Evolutionary conservation across 305 asterid genomes (phyloP).

Genomic region (Fraxinus xanthoxyloides): DNA sequence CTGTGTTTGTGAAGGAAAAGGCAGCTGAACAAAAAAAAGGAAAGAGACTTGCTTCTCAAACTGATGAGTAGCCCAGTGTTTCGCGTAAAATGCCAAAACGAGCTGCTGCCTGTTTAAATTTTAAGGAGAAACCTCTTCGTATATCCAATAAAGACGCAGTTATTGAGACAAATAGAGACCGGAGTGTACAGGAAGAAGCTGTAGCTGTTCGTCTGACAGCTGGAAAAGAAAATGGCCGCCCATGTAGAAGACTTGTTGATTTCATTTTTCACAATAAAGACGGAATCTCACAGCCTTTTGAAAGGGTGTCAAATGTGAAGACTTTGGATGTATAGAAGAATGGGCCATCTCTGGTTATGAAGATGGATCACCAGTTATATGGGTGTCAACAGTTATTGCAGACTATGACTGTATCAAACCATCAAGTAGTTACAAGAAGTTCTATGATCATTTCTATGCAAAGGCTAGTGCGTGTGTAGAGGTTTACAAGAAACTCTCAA

Average conservation of each 20-base stretch:
- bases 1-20: constrained; percentile 39
- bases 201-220: constrained; percentile 72
- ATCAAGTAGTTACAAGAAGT: constrained; percentile 66
- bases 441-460: constrained; percentile 73
- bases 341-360: constrained; percentile 98
- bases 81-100: constrained; percentile 82
- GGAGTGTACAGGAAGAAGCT: constrained; percentile 61
- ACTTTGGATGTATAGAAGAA: constrained; percentile 91
- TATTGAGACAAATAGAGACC: constrained; percentile 58
- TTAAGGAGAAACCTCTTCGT: constrained; percentile 62
- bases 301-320: constrained; percentile 72
- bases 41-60: constrained; percentile 50
- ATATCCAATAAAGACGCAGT: constrained; percentile 47
- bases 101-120: constrained; percentile 76
- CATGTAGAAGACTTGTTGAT: constrained; percentile 72
- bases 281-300: constrained; percentile 76
- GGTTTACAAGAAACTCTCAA: constrained; percentile 74
- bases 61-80: constrained; percentile 33
- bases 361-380: constrained; percentile 79
- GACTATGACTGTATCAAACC: constrained; percentile 92
- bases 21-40: constrained; percentile 35
- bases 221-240: constrained; percentile 64
- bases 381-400: constrained; percentile 80
- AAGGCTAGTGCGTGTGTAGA: constrained; percentile 81
- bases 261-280: constrained; percentile 64